phyloP scores from a whole-genome alignment of 2,329 filamentous ascomycete species.

The Myriosclerotinia duriaeana region DNA sequence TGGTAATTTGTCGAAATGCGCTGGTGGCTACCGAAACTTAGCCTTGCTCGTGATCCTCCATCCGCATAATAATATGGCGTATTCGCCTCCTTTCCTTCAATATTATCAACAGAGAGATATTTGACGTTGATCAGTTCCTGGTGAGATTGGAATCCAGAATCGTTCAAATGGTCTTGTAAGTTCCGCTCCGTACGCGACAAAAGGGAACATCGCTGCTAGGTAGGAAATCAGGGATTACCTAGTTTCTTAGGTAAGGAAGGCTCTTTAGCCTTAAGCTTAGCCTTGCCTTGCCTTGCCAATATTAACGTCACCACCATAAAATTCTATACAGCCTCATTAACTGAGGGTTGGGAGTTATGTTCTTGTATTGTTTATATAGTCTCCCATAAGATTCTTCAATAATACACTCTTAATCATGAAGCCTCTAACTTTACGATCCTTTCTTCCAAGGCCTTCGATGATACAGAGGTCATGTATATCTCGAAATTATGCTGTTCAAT shows the following conservation, averaged over 20 bases:
- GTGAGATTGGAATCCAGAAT: constrained; percentile 14
- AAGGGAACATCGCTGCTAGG: constrained; percentile 10
- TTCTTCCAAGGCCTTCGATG: constrained; percentile 30
- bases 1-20: constrained; percentile 16
- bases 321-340: constrained; percentile 12
- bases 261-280: constrained; percentile 7
- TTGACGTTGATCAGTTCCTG: constrained; percentile 1
- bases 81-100: constrained; percentile 13
- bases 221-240: constrained; percentile 17
- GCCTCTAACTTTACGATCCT: constrained; percentile 31
- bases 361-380: not conserved
- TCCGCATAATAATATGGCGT: constrained; percentile 20
- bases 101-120: not conserved
- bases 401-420: constrained; percentile 31
- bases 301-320: constrained; percentile 20
- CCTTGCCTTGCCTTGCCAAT: not conserved
- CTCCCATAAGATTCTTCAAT: not conserved
- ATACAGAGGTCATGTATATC: constrained; percentile 33
- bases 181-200: constrained; percentile 15
- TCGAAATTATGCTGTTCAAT: constrained; percentile 73
- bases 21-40: constrained; percentile 22
- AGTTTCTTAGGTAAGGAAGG: constrained; percentile 17
- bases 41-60: constrained; percentile 24
- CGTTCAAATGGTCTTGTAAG: constrained; percentile 2
- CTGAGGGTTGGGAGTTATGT: not conserved